Percentiles rank a stretch among this genome's conserved stretches.
Conservation (phyloP, 208 protist genomes). For the Kentomonas sorsogonicus region DNA sequence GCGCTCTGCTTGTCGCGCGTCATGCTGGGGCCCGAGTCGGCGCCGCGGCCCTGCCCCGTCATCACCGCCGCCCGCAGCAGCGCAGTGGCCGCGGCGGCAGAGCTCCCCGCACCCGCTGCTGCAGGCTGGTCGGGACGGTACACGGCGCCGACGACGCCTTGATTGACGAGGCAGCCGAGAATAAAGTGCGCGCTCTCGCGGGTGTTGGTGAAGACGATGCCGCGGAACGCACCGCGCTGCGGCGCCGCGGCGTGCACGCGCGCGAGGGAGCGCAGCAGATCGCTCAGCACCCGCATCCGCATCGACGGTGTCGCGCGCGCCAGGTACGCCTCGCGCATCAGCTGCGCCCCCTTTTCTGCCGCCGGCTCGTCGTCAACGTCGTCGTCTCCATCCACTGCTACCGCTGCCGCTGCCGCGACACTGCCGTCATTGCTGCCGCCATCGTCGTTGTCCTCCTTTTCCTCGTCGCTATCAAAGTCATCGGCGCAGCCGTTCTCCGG, state of each 20-base stretch:
- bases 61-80: slow-evolving; percentile 10
- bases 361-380: neutral
- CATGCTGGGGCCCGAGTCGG: slow-evolving; percentile 21
- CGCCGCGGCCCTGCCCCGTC: slow-evolving; percentile 1
- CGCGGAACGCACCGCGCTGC: neutral
- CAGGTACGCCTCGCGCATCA: neutral
- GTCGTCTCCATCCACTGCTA: neutral
- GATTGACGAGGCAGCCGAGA: neutral
- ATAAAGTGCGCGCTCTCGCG: slow-evolving; percentile 1
- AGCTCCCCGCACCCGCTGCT: too few relatives aligned
- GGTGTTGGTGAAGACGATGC: slow-evolving; percentile 12
- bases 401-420: neutral
- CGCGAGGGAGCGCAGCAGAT: neutral
- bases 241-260: neutral
- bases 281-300: slow-evolving; percentile 11
- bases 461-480: neutral
- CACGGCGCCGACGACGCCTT: neutral
- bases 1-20: slow-evolving; percentile 27
- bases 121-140: too few relatives aligned
- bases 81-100: neutral
- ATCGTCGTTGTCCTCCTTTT: neutral
- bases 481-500: neutral
- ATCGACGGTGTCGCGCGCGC: slow-evolving; percentile 6
- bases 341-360: too few relatives aligned
- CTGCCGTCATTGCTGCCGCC: neutral